Base-by-base conservation (phyloP, 169 alveolate genomes). In the Plasmodium falciparum region DNA sequence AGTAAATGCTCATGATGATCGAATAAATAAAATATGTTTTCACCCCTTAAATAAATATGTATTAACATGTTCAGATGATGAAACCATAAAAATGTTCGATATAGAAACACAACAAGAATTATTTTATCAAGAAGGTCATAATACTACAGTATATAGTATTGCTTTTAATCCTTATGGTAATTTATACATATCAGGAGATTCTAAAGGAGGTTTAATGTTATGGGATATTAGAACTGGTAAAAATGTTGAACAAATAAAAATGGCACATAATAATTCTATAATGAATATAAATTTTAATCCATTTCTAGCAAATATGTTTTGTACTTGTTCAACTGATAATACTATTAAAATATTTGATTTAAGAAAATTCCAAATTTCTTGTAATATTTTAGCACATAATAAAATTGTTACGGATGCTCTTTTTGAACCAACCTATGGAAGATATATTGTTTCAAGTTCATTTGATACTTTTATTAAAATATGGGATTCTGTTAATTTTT, bases 71-170 rank as follows among this genome's bases (percentile, higher is more conserved):
- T 92, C 95, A 20, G 93, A 88, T 43, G 96, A 94, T 74, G 96
- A 94, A 71, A 94, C 96, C 5, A 90, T 94, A 49, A 72, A 93
- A 62, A 74, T 92, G 61, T 92, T 91, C 61, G 96, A 94, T 69
- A 47, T 93, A 22, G 94, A 94, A 63, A 70, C 86, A 20, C 50
- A 88, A 74, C 47, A 91, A 45, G 95, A 92, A 63, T 49, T 94
- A n/a, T 94, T 92, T 74, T 89, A 91, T 39, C 96, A 94, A 88
- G 96, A 94, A 74, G 96, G 96, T 8, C 96, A 94, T 63, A 86
- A 93, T 13, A 80, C 93, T 73, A 74, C 75, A 43, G 96, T 94
- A 8, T 91, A 94, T 66, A 74, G 92, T 1, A 92, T 89, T 63
- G 85, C 95, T 7, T 73, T 94, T 63, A 94, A 94, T 71, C 93